Evolutionary conservation across 2,329 filamentous ascomycete species (phyloP), one percentile per base, ranked within the genome.

Genomic region (Exophiala calicioides): DNA sequence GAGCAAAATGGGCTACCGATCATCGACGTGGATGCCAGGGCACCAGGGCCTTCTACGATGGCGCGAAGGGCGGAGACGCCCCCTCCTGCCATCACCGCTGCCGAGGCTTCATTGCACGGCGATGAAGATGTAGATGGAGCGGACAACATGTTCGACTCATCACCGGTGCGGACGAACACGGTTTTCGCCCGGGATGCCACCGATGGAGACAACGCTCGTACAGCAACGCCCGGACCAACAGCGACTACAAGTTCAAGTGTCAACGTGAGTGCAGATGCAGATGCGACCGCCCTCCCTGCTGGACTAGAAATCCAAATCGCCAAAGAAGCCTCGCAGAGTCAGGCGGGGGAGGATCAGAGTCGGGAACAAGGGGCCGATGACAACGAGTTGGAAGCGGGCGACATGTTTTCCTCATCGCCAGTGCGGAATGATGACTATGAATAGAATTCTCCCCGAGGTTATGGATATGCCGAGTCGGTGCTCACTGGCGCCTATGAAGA

Each of bases 351-450:
- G 21, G 32, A 16, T 12, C 27, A 20, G 3, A 20, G 37, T 18
- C 18, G 39, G 10, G 40, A 39, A 24, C 35, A 48, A 19, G 23
- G 43, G 4, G 20, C 16, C 3, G 39, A 37, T 7, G 21, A 44
- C 29, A 30, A 46, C 5, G 47, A 42, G 26, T 34, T 47, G 16
- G 46, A 53, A n/a, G 49, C 49, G 26, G 45, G 32, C 9, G 48
- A 48, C 21, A 52, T 55, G 52, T 52, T 55, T 21, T 49, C 52
- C 13, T 55, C 52, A 10, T 55, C 49, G n/a, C 48, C 48, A 18
- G 37, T 52, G 20, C 26, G 44, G 29, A 39, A 49, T 24, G 48
- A 55, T 10, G 27, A 30, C 8, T 7, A 35, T 15, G 31, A 10
- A 29, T 30, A 18, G n/a, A n/a, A n/a, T n/a, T n/a, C n/a, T n/a